Conservation (phyloP, 768 basidiomycete species). For the Pleurotus pulmonarius region DNA sequence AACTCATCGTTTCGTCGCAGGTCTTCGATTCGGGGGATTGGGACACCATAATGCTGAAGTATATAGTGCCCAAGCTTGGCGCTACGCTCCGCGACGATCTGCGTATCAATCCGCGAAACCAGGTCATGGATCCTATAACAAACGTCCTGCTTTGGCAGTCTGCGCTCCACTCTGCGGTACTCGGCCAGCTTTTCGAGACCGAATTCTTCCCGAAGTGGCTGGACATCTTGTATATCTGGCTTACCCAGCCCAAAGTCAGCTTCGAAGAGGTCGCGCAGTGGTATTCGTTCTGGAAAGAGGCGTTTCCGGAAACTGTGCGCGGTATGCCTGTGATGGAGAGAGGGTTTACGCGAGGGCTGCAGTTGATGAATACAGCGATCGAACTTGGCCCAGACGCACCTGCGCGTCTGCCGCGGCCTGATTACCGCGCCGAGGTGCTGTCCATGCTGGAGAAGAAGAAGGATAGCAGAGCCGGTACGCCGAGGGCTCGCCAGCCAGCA, state of each 20-base stretch:
- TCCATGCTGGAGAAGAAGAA: slow-evolving; percentile 9
- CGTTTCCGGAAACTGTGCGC: slow-evolving; percentile 71
- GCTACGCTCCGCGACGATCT: slow-evolving; percentile 80
- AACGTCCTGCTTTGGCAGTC: slow-evolving; percentile 74
- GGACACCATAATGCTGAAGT: slow-evolving; percentile 88
- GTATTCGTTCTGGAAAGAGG: slow-evolving; percentile 86
- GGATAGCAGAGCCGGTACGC: slow-evolving; percentile 20
- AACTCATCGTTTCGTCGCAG: slow-evolving; percentile 24
- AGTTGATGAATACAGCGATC: slow-evolving; percentile 93
- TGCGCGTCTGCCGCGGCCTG: slow-evolving; percentile 62
- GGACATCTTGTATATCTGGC: slow-evolving; percentile 87
- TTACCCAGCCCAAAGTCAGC: slow-evolving; percentile 82
- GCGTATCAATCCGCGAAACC: slow-evolving; percentile 85
- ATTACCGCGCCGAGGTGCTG: slow-evolving; percentile 48
- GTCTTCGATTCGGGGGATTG: slow-evolving; percentile 81
- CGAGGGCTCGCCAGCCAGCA: slow-evolving; percentile 35
- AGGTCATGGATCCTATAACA: slow-evolving; percentile 81
- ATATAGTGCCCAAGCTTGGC: slow-evolving; percentile 89
- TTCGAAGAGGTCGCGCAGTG: slow-evolving; percentile 92
- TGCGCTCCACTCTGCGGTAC: slow-evolving; percentile 70
- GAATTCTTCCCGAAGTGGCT: slow-evolving; percentile 99
- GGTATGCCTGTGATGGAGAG: slow-evolving; percentile 60
- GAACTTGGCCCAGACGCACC: slow-evolving; percentile 80
- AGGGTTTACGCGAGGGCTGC: slow-evolving; percentile 85
- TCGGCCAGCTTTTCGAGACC: slow-evolving; percentile 80